Evolutionary conservation across 176 grass and related monocot genomes (phyloP).

Genomic region (Stipa capillata): DNA sequence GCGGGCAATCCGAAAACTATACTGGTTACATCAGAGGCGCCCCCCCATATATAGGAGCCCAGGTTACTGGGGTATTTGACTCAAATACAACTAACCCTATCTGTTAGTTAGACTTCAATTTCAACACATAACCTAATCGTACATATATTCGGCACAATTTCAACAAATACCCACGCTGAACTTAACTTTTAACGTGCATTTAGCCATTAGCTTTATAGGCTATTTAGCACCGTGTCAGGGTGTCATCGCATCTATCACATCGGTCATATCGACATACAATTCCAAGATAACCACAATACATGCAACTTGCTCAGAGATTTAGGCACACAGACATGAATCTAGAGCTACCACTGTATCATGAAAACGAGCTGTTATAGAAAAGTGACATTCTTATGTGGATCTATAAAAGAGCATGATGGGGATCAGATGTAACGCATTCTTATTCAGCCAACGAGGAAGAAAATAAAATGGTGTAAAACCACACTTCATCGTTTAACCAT

Average conservation of each 20-base stretch:
- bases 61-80: too few relatives aligned
- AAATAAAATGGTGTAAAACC: neutral
- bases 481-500: neutral
- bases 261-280: neutral
- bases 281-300: constrained; percentile 17
- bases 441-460: neutral
- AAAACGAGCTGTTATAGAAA: neutral
- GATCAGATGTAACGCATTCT: neutral
- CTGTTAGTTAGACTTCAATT: too few relatives aligned
- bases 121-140: too few relatives aligned
- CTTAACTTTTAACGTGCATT: neutral
- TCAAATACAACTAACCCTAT: constrained; percentile 4
- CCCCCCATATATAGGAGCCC: too few relatives aligned
- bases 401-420: neutral
- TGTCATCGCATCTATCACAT: constrained; percentile 12
- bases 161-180: neutral
- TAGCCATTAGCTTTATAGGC: neutral
- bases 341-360: neutral
- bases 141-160: too few relatives aligned
- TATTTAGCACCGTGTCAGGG: constrained; percentile 11
- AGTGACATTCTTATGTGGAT: neutral
- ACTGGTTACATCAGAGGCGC: too few relatives aligned
- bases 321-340: constrained; percentile 7
- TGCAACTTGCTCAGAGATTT: constrained; percentile 23
- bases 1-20: too few relatives aligned